These are phyloP conservation scores for Trichoderma erinaceum DNA, from an alignment of 495 filamentous ascomycete species.

Conservation along the genomic window DNA sequence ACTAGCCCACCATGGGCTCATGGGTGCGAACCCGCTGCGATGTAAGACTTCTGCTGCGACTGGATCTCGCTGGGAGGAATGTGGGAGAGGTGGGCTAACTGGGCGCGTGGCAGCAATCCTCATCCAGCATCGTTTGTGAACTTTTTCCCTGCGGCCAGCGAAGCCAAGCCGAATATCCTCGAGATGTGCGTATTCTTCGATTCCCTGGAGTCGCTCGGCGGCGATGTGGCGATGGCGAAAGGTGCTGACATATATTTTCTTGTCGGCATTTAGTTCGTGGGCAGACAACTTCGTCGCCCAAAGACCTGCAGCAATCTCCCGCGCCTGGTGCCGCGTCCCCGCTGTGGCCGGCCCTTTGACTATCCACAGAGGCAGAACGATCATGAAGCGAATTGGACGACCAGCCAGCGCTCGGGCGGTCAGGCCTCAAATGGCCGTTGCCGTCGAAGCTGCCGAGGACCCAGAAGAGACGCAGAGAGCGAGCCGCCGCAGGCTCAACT, in stretches of 20 bases:
- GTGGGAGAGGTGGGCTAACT: slow-evolving; percentile 1
- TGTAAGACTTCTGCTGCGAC: background rate
- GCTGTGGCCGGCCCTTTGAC: background rate
- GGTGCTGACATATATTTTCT: background rate
- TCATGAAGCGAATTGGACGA: slow-evolving; percentile 7
- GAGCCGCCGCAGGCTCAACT: background rate
- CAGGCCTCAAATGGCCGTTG: background rate
- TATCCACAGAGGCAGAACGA: background rate
- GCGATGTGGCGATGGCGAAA: background rate
- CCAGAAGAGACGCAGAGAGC: background rate
- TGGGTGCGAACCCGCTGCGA: background rate
- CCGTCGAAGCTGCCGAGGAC: background rate
- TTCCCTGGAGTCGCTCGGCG: too few relatives aligned
- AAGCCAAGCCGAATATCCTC: background rate
- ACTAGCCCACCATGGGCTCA: background rate
- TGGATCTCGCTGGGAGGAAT: background rate
- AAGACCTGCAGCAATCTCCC: background rate
- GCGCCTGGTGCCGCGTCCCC: slow-evolving; percentile 8
- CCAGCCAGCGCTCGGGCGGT: background rate
- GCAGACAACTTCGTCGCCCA: background rate
- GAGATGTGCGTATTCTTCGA: background rate
- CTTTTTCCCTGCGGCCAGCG: background rate
- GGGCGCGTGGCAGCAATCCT: slow-evolving; percentile 12
- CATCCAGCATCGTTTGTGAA: slow-evolving; percentile 2
- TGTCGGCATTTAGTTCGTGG: background rate